These are phyloP conservation scores for Cryptococcus sp. DNA, from an alignment of 1,284 basidiomycete genomes.

Conservation along the genomic window DNA sequence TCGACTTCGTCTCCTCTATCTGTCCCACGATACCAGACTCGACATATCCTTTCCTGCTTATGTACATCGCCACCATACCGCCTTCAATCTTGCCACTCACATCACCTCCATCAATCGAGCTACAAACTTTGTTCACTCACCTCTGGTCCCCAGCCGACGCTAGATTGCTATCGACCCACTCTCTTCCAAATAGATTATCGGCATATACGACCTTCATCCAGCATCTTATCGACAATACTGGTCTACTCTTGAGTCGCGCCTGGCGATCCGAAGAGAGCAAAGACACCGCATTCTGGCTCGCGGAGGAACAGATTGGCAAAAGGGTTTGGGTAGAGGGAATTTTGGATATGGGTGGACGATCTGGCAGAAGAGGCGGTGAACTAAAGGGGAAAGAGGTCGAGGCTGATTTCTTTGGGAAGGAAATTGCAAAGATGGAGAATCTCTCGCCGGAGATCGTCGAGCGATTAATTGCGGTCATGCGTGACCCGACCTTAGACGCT, in stretches of 20 bases:
- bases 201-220: conserved; percentile 41
- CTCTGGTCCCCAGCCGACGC: conserved; percentile 44
- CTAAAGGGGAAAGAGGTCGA: conserved; percentile 18
- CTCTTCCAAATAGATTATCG: conserved; percentile 31
- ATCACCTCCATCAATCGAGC: conserved; percentile 11
- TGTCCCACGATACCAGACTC: conserved; percentile 42
- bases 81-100: conserved; percentile 27
- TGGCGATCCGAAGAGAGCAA: conserved; percentile 3
- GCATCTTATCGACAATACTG: conserved; percentile 26
- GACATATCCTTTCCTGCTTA: conserved; percentile 39
- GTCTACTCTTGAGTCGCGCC: conserved; percentile 25
- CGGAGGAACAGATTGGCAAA: conserved; percentile 28
- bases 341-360: conserved; percentile 32
- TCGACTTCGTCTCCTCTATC: conserved; percentile 41
- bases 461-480: too few species aligned
- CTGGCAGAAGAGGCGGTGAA: conserved; percentile 19
- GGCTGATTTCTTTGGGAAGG: too few species aligned
- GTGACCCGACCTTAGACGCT: too few species aligned
- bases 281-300: conserved; percentile 29
- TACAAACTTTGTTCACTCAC: conserved; percentile 40
- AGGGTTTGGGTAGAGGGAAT: conserved; percentile 41
- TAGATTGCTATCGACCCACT: conserved; percentile 38
- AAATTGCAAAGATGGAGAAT: too few species aligned
- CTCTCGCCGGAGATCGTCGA: too few species aligned
- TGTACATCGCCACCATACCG: conserved; percentile 40